These are phyloP conservation scores for Alternaria hordeiaustralica DNA, from an alignment of 2,329 filamentous ascomycete species.

Conservation along the genomic window DNA sequence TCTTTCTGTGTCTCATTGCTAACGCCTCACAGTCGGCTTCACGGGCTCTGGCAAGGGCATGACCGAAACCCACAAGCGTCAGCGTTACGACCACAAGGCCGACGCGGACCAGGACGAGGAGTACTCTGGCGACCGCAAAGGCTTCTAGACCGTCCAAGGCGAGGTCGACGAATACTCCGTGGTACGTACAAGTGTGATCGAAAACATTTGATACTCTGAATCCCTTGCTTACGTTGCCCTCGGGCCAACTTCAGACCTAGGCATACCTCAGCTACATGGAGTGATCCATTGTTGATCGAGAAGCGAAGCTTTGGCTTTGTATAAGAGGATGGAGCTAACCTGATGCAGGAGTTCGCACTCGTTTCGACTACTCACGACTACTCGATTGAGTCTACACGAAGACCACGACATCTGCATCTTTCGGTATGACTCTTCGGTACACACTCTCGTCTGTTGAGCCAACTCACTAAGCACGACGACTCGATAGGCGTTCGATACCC, in stretches of 20 bases:
- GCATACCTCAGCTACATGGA: background rate
- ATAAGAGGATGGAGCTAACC: constrained; percentile 7
- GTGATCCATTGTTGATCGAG: background rate
- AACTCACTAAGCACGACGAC: constrained; percentile 29
- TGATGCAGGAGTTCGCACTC: constrained; percentile 5
- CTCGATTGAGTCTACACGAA: constrained; percentile 14
- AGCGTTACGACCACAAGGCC: constrained; percentile 75
- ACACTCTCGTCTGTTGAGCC: constrained; percentile 12
- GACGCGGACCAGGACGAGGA: constrained; percentile 37
- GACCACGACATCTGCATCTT: constrained; percentile 29
- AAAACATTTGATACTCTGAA: constrained; percentile 3
- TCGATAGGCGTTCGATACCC: constrained; percentile 40
- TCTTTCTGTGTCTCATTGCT: constrained; percentile 15
- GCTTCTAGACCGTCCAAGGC: constrained; percentile 3
- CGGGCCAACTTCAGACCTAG: constrained; percentile 21
- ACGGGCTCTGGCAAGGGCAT: constrained; percentile 94
- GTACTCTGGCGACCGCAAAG: constrained; percentile 11
- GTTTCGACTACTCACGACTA: background rate
- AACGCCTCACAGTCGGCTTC: constrained; percentile 77
- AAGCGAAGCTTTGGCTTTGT: constrained; percentile 4
- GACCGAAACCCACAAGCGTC: constrained; percentile 86
- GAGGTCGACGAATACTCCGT: background rate
- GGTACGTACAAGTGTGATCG: constrained; percentile 12
- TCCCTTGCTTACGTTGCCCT: constrained; percentile 30
- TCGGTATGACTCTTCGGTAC: constrained; percentile 30